Evolutionary conservation across 1,139 yeast genomes (phyloP).

Genomic region (Pichia sp.): DNA sequence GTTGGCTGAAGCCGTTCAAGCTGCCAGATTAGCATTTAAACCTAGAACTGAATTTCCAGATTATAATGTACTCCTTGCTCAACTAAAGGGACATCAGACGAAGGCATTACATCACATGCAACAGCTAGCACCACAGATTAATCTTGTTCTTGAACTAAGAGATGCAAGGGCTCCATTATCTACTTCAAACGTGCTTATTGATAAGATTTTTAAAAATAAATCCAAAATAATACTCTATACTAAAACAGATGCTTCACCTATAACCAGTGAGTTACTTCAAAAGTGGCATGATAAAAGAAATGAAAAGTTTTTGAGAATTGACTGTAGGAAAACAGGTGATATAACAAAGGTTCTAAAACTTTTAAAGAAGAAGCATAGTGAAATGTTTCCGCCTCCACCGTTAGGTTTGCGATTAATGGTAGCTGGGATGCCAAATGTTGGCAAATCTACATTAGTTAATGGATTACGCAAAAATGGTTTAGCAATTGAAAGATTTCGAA

Average conservation of each 20-base stretch:
- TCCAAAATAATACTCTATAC: conserved; percentile 61
- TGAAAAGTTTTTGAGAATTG: conserved; percentile 51
- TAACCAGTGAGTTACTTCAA: conserved; percentile 31
- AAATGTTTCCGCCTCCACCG: conserved; percentile 66
- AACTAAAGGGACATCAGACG: conserved; percentile 88
- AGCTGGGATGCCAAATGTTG: conserved; percentile 97
- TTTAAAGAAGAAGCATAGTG: conserved; percentile 39
- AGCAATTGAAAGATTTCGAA: conserved; percentile 23
- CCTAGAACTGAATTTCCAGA: conserved; percentile 47
- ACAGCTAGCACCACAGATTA: conserved; percentile 72
- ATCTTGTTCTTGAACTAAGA: conserved; percentile 74
- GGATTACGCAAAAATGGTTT: conserved; percentile 57
- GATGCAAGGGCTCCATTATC: conserved; percentile 88
- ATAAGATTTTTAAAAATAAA: conserved; percentile 54
- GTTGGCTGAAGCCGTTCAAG: neutral
- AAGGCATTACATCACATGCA: conserved; percentile 69
- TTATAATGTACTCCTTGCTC: conserved; percentile 63
- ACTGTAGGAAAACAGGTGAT: conserved; percentile 50
- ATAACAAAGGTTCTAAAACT: conserved; percentile 44
- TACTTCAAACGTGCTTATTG: conserved; percentile 76
- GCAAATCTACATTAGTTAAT: conserved; percentile 82
- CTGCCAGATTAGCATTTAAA: conserved; percentile 14
- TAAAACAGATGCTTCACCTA: conserved; percentile 47
- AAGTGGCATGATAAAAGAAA: conserved; percentile 46
- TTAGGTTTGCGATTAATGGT: conserved; percentile 72